phyloP scores from a whole-genome alignment of 805 yeast species.

The Alloascoidea africana region DNA sequence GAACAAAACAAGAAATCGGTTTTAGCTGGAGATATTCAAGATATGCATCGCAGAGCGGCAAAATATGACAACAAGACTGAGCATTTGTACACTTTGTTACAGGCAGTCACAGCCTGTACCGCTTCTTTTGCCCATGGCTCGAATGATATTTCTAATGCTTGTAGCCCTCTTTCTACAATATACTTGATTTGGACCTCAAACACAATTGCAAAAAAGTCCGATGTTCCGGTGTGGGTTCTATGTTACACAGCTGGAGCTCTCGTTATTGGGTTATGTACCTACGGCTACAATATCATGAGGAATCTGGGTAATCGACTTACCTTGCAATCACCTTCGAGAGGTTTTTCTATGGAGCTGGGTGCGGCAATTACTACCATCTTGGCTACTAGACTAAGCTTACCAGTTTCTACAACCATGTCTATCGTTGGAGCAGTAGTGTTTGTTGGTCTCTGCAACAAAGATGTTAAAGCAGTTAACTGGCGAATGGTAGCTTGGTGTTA shows the following conservation, averaged over 20 bases:
- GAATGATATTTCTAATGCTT: constrained; percentile 65
- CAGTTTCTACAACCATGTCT: constrained; percentile 66
- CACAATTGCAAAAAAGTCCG: constrained; percentile 26
- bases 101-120: constrained; percentile 60
- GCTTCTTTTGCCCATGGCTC: constrained; percentile 79
- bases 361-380: constrained; percentile 63
- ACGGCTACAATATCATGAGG: constrained; percentile 55
- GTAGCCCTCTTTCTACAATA: constrained; percentile 59
- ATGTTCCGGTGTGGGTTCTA: constrained; percentile 59
- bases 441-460: constrained; percentile 60
- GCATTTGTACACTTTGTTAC: constrained; percentile 50
- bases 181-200: constrained; percentile 46
- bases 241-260: constrained; percentile 52
- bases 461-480: constrained; percentile 55
- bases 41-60: constrained; percentile 42
- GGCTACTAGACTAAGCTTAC: constrained; percentile 61
- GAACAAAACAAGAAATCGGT: constrained; percentile 17
- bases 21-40: constrained; percentile 30
- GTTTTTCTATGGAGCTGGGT: constrained; percentile 62
- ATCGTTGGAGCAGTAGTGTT: constrained; percentile 68
- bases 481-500: constrained; percentile 61
- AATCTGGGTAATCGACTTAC: constrained; percentile 63
- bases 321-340: constrained; percentile 65
- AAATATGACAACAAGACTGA: constrained; percentile 60
- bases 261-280: constrained; percentile 56